These are phyloP conservation scores for Coemansia sp. DNA, from an alignment of 192 early-diverging fungal genomes.

Conservation along the genomic window DNA sequence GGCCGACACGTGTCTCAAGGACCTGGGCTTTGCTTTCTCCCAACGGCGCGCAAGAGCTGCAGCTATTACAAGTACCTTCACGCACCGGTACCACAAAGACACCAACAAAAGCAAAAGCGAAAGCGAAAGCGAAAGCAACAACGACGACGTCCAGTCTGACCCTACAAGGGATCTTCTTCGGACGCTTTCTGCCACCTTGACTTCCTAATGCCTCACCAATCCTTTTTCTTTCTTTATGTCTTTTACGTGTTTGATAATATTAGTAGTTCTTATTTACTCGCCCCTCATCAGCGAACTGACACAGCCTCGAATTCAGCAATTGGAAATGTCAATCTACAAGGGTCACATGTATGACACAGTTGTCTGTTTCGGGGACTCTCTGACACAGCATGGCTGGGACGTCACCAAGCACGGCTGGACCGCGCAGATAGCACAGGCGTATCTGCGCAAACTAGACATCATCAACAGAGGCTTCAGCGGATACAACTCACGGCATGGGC, in stretches of 20 bases:
- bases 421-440: conserved; percentile 29
- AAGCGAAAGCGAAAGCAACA: neutral
- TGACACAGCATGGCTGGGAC: conserved; percentile 49
- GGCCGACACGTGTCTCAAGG: neutral
- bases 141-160: conserved; percentile 12
- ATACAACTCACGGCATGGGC: conserved; percentile 31
- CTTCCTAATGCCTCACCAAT: neutral
- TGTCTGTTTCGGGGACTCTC: conserved; percentile 40
- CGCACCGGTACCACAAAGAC: neutral
- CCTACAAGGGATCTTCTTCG: conserved; percentile 28
- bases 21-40: conserved; percentile 32
- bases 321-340: neutral
- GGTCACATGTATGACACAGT: conserved; percentile 9
- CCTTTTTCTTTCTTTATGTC: conserved; percentile 1
- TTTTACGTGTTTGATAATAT: neutral
- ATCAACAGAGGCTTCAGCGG: conserved; percentile 46
- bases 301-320: neutral
- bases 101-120: neutral
- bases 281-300: neutral
- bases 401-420: conserved; percentile 39
- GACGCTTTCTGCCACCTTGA: conserved; percentile 27
- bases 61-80: conserved; percentile 7
- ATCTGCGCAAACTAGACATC: conserved; percentile 32
- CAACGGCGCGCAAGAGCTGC: conserved; percentile 29
- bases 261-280: neutral